Evolutionary conservation across 164 flowering plant genomes (phyloP).

Genomic region (Tetrastigma voinierianum): DNA sequence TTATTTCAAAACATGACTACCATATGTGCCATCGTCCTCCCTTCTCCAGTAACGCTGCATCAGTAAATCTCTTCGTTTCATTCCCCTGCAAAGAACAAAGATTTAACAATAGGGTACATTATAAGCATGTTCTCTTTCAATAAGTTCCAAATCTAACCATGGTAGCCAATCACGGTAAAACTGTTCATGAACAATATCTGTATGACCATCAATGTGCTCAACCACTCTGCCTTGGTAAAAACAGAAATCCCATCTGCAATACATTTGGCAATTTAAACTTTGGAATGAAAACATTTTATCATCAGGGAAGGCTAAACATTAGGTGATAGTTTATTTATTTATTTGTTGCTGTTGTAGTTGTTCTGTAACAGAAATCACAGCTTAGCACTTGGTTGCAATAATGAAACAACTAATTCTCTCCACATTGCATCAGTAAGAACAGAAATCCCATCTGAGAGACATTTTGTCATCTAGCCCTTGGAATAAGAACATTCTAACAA

Average conservation of each 20-base stretch:
- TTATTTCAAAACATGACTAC: slow-evolving; percentile 31
- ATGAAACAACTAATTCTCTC: slow-evolving; percentile 2
- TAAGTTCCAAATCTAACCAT: slow-evolving; percentile 47
- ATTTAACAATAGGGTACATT: slow-evolving; percentile 10
- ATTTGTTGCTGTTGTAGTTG: no score
- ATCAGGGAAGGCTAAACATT: not conserved
- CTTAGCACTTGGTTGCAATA: no score
- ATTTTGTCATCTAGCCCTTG: not conserved
- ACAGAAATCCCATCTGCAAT: slow-evolving; percentile 94
- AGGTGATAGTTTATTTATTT: no score
- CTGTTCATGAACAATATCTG: slow-evolving; percentile 75
- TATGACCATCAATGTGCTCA: slow-evolving; percentile 95
- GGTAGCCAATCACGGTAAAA: slow-evolving; percentile 75
- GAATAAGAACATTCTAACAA: not conserved
- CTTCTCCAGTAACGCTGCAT: slow-evolving; percentile 91
- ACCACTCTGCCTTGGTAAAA: slow-evolving; percentile 64
- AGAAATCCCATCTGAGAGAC: slow-evolving; percentile 90
- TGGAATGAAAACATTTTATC: not conserved
- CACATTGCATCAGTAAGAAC: slow-evolving; percentile 61
- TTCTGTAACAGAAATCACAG: no score
- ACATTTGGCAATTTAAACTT: slow-evolving; percentile 2
- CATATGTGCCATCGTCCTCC: slow-evolving; percentile 96
- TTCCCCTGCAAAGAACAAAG: slow-evolving; percentile 56
- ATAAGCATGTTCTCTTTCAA: slow-evolving; percentile 4
- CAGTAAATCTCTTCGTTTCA: slow-evolving; percentile 80